Percentiles rank a stretch among this genome's conserved stretches.
Evolutionary conservation across 495 filamentous ascomycete species (phyloP).

Genomic region (Aspergillus coremiiformis): DNA sequence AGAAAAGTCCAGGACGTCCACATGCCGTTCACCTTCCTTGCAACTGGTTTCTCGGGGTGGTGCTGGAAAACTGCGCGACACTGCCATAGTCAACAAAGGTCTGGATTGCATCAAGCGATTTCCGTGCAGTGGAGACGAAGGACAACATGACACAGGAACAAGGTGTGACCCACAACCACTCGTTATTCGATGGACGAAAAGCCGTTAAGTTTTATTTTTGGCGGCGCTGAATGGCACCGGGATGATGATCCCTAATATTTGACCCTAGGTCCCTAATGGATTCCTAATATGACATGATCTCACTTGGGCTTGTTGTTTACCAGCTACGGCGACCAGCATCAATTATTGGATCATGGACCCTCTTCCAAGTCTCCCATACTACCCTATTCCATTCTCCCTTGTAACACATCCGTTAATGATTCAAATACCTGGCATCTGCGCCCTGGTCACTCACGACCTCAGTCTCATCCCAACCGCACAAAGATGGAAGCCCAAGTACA

Average conservation of each 20-base stretch:
- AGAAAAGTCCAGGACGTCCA: neutral
- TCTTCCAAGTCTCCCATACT: neutral
- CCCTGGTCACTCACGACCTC: neutral
- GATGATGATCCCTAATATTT: no score
- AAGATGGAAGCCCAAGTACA: neutral
- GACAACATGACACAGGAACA: neutral
- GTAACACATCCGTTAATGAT: no score
- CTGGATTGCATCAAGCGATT: no score
- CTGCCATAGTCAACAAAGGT: no score
- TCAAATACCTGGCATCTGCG: neutral
- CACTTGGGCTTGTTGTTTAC: no score
- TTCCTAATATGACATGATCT: no score
- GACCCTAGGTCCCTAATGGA: no score
- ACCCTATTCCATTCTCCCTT: neutral
- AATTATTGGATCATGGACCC: neutral
- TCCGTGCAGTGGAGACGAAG: no score
- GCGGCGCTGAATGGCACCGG: neutral
- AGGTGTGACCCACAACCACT: neutral
- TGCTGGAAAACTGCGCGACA: no score
- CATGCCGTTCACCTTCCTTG: no score
- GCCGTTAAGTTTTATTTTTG: neutral
- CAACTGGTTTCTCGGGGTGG: no score
- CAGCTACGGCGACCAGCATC: no score
- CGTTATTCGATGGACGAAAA: neutral
- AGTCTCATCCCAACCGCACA: neutral